Percentiles rank a stretch among this genome's conserved stretches.
Conservation (phyloP, 1,139 yeast genomes). For the Debaryomyces psychrophilus region DNA sequence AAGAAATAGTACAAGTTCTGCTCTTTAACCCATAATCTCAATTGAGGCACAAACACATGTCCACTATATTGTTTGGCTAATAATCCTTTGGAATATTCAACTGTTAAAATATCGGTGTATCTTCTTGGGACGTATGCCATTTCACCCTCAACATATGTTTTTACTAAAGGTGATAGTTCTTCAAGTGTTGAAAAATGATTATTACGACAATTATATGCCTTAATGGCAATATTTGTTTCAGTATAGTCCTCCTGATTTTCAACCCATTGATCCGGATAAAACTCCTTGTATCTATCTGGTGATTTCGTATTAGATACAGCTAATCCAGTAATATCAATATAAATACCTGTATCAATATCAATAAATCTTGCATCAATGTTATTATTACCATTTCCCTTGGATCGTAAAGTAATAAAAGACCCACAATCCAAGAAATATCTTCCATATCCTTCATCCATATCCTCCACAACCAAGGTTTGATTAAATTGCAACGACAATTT, state of each 20-base stretch:
- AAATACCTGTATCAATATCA: conserved; percentile 36
- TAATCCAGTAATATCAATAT: conserved; percentile 37
- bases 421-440: conserved; percentile 37
- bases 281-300: conserved; percentile 28
- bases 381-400: conserved; percentile 30
- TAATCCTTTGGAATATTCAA: conserved; percentile 38
- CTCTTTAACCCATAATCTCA: conserved; percentile 36
- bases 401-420: conserved; percentile 29
- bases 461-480: conserved; percentile 40
- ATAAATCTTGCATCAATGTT: conserved; percentile 39
- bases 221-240: conserved; percentile 24
- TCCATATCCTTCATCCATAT: conserved; percentile 36
- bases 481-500: conserved; percentile 37
- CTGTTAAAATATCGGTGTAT: conserved; percentile 31
- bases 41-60: conserved; percentile 34
- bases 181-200: conserved; percentile 28
- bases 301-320: conserved; percentile 28
- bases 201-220: conserved; percentile 38
- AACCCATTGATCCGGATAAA: conserved; percentile 20
- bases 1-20: conserved; percentile 24
- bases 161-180: conserved; percentile 30
- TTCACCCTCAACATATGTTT: conserved; percentile 41
- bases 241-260: conserved; percentile 15
- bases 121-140: conserved; percentile 40
- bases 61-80: conserved; percentile 22